Conservation (phyloP, 805 yeast species). For the Lachancea waltii region DNA sequence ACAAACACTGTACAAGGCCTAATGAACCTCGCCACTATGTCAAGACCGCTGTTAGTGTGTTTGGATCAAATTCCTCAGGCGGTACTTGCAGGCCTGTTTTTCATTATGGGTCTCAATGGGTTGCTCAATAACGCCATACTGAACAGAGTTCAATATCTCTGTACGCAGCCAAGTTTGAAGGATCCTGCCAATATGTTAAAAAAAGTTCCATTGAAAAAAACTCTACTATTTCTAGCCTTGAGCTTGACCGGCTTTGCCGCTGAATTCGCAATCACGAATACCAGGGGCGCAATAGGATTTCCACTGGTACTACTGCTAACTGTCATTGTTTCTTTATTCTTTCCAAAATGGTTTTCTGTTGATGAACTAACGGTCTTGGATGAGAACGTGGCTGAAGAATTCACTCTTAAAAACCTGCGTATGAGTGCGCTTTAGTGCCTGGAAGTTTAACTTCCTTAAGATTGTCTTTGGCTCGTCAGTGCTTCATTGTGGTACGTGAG, state of each 20-base stretch:
- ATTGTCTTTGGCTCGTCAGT: no score
- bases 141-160: slow-evolving; percentile 53
- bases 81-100: slow-evolving; percentile 85
- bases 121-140: slow-evolving; percentile 60
- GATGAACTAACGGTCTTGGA: slow-evolving; percentile 62
- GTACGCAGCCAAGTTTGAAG: slow-evolving; percentile 47
- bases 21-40: slow-evolving; percentile 79
- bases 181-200: slow-evolving; percentile 30
- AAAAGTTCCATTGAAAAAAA: slow-evolving; percentile 30
- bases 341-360: slow-evolving; percentile 56
- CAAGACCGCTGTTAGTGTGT: slow-evolving; percentile 76
- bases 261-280: slow-evolving; percentile 80
- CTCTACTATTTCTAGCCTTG: slow-evolving; percentile 49
- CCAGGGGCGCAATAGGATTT: slow-evolving; percentile 89
- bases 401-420: slow-evolving; percentile 43
- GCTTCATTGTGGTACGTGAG: no score
- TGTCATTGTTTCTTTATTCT: slow-evolving; percentile 55
- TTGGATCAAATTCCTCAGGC: slow-evolving; percentile 87
- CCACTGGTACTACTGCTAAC: slow-evolving; percentile 72
- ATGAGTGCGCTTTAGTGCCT: no score
- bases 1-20: slow-evolving; percentile 83
- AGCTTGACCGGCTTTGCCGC: slow-evolving; percentile 65
- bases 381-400: slow-evolving; percentile 53
- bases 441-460: no score
- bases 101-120: slow-evolving; percentile 87